Evolutionary conservation across 2,329 filamentous ascomycete species (phyloP).

Genomic region (Truncatella angustata): DNA sequence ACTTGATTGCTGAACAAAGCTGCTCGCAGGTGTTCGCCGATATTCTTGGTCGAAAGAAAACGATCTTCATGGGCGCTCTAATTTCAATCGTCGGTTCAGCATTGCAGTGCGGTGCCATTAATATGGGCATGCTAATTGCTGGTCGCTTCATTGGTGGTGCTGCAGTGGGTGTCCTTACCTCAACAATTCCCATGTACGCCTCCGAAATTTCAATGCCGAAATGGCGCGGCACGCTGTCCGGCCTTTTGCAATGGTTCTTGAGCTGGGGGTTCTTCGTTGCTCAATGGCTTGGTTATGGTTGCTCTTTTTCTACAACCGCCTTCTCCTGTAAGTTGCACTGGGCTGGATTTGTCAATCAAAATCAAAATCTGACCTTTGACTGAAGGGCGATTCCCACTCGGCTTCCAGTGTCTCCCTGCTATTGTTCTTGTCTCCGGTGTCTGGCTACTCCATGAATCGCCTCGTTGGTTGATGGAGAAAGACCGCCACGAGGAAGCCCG

Average conservation of each 20-base stretch:
- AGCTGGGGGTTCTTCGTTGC: constrained; percentile 5
- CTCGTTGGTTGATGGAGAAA: constrained; percentile 45
- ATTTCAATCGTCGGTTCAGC: not conserved
- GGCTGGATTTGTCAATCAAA: not conserved
- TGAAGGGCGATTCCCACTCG: not conserved
- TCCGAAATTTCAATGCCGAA: constrained; percentile 2
- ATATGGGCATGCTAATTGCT: constrained; percentile 1
- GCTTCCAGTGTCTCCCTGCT: not conserved
- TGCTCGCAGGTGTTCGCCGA: not conserved
- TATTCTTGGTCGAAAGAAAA: not conserved
- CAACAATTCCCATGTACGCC: constrained; percentile 1
- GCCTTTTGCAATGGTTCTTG: constrained; percentile 2
- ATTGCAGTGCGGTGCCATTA: not conserved
- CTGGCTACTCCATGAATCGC: constrained; percentile 1
- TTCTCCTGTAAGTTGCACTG: constrained; percentile 3
- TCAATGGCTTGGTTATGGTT: constrained; percentile 1
- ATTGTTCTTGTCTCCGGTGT: not conserved
- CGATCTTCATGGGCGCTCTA: not conserved
- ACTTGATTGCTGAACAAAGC: too few relatives aligned
- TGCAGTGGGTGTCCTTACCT: not conserved
- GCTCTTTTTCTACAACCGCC: not conserved
- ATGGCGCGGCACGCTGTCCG: not conserved
- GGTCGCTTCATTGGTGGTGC: not conserved
- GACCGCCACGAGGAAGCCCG: constrained; percentile 53
- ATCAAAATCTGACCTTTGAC: not conserved